Percentiles rank a stretch among this genome's conserved stretches.
phyloP scores from a whole-genome alignment of 768 basidiomycete genomes.

The Pleurotus cornucopiae region DNA sequence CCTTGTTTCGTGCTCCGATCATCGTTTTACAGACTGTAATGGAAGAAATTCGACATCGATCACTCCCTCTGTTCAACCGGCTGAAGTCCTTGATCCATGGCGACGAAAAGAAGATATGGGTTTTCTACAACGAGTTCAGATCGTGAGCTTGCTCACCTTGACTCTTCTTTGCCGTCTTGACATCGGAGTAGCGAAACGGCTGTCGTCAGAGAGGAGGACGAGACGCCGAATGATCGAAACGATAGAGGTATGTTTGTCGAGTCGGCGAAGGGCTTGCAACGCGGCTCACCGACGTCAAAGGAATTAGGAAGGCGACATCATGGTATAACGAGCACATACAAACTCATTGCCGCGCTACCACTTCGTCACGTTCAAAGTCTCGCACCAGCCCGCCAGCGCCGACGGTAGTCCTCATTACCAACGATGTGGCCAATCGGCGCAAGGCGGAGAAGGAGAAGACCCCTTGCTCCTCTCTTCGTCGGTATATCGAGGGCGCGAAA shows the following conservation, averaged over 20 bases:
- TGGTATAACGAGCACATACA: conserved; percentile 83
- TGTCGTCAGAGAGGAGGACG: conserved; percentile 68
- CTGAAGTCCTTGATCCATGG: conserved; percentile 79
- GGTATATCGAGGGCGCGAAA: conserved; percentile 76
- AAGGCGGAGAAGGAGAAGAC: conserved; percentile 70
- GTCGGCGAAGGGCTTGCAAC: not conserved
- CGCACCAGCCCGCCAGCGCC: conserved; percentile 32
- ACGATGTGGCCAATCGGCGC: conserved; percentile 80
- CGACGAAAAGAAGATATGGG: conserved; percentile 82
- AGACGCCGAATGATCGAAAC: conserved; percentile 91
- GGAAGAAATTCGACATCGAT: conserved; percentile 94
- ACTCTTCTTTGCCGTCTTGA: not conserved
- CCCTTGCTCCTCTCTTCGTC: conserved; percentile 63
- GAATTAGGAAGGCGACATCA: conserved; percentile 79
- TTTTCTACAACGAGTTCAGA: conserved; percentile 85
- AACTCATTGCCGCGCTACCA: conserved; percentile 32
- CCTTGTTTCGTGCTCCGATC: conserved; percentile 70
- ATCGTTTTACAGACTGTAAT: conserved; percentile 93
- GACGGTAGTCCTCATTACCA: conserved; percentile 77
- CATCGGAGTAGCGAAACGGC: conserved; percentile 62
- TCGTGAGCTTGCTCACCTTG: conserved; percentile 47
- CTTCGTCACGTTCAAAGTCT: conserved; percentile 44
- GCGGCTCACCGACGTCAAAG: conserved; percentile 30
- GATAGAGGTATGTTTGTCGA: conserved; percentile 69
- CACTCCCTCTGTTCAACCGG: conserved; percentile 88